Percentiles rank a stretch among this genome's conserved stretches.
Evolutionary conservation across 352 stramenopile genomes (phyloP).

Genomic region (Globisporangium ultimum): DNA sequence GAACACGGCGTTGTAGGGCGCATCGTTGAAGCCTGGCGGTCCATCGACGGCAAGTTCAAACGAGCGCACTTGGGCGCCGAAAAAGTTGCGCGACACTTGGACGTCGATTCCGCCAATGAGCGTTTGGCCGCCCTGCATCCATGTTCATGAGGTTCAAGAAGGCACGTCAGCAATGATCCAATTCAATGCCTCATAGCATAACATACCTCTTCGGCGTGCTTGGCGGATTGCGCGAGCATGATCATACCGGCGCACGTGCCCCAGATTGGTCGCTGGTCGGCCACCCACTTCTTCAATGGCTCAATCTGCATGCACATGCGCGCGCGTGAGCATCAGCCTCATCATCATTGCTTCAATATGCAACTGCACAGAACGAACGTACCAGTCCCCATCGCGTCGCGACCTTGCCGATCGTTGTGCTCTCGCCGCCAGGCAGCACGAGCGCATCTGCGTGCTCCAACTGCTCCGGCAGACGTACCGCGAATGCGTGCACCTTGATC

Average conservation of each 20-base stretch:
- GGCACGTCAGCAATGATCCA: conserved; percentile 10
- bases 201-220: conserved; percentile 75
- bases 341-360: not conserved
- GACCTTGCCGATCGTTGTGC: conserved; percentile 94
- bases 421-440: conserved; percentile 94
- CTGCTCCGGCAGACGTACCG: conserved; percentile 81
- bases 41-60: conserved; percentile 67
- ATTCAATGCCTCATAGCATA: not conserved
- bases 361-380: conserved; percentile 1
- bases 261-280: conserved; percentile 84
- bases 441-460: conserved; percentile 87
- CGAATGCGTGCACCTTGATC: conserved; percentile 48
- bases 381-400: conserved; percentile 77
- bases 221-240: conserved; percentile 85
- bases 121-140: conserved; percentile 81
- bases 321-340: not conserved
- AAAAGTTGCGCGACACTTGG: conserved; percentile 97
- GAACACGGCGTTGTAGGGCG: conserved; percentile 93
- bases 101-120: conserved; percentile 95
- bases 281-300: conserved; percentile 78
- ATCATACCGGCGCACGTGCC: conserved; percentile 98
- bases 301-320: conserved; percentile 27
- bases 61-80: conserved; percentile 91
- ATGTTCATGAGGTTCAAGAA: conserved; percentile 30
- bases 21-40: conserved; percentile 44